A percentile compares a stretch with the other conserved stretches of the same genome.
These are phyloP conservation scores for Suhomyces xylopsoci DNA, from an alignment of 805 yeast species.

Conservation along the genomic window DNA sequence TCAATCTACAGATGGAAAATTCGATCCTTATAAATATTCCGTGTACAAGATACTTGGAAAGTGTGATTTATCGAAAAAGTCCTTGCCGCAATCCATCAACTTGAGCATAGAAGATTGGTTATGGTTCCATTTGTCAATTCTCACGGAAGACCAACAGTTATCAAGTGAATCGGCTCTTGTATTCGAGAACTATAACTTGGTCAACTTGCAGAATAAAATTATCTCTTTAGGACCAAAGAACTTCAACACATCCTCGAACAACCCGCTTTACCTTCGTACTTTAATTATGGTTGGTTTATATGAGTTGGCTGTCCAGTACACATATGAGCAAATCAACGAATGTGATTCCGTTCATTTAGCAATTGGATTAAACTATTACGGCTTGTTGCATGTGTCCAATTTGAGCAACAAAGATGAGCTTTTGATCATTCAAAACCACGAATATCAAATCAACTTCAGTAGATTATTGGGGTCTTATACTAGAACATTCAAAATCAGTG, in stretches of 20 bases:
- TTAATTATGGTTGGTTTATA: constrained; percentile 74
- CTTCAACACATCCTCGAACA: constrained; percentile 62
- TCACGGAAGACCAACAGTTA: constrained; percentile 48
- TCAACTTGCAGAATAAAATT: constrained; percentile 70
- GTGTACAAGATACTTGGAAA: constrained; percentile 91
- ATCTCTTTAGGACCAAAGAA: constrained; percentile 68
- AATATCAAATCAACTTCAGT: constrained; percentile 48
- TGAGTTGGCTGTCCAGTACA: constrained; percentile 71
- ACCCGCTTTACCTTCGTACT: constrained; percentile 71
- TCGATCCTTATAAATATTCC: constrained; percentile 88
- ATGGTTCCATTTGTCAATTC: constrained; percentile 84
- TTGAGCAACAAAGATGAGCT: constrained; percentile 32
- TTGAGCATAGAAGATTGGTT: constrained; percentile 92
- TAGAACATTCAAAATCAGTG: constrained; percentile 75
- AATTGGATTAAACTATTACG: constrained; percentile 72
- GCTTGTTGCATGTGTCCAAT: constrained; percentile 55
- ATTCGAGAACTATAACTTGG: constrained; percentile 68
- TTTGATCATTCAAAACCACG: constrained; percentile 28
- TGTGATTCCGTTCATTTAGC: constrained; percentile 89
- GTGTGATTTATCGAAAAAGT: constrained; percentile 67
- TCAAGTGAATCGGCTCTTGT: constrained; percentile 43
- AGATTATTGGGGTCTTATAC: constrained; percentile 77
- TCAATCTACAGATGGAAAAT: constrained; percentile 35
- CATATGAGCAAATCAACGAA: constrained; percentile 59
- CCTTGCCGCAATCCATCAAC: constrained; percentile 64